These are phyloP conservation scores for Hypoxylon sp. DNA, from an alignment of 2,329 filamentous ascomycete species.

Conservation along the genomic window DNA sequence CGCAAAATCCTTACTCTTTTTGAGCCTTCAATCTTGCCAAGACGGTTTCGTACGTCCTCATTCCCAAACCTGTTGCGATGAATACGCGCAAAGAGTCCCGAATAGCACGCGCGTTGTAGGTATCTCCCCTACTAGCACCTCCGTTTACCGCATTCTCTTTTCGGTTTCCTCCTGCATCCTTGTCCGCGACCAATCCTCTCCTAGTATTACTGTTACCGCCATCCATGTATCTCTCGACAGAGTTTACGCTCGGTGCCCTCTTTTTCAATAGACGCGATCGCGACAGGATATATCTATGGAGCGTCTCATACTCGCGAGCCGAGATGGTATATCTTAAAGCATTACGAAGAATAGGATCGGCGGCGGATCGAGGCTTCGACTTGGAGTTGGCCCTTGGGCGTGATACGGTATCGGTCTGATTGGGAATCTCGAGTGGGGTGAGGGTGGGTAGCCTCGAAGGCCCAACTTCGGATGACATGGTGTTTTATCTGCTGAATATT, in stretches of 20 bases:
- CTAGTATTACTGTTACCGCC: slow-evolving; percentile 47
- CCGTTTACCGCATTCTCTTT: slow-evolving; percentile 41
- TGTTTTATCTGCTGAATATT: background rate
- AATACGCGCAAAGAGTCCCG: slow-evolving; percentile 77
- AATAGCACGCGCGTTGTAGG: slow-evolving; percentile 75
- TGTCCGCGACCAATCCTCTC: slow-evolving; percentile 28
- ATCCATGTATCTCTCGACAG: slow-evolving; percentile 64
- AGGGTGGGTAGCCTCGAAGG: slow-evolving; percentile 33
- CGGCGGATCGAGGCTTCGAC: slow-evolving; percentile 43
- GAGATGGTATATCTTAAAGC: slow-evolving; percentile 87
- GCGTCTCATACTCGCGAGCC: slow-evolving; percentile 82
- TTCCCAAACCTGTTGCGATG: slow-evolving; percentile 65
- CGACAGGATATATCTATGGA: slow-evolving; percentile 85
- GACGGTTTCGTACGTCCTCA: slow-evolving; percentile 70
- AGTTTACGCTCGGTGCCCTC: slow-evolving; percentile 63
- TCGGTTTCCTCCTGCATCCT: slow-evolving; percentile 45
- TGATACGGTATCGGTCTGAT: slow-evolving; percentile 26
- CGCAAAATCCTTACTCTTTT: slow-evolving; percentile 51
- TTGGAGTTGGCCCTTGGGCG: slow-evolving; percentile 38
- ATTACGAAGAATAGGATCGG: slow-evolving; percentile 81
- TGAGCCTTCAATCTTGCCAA: slow-evolving; percentile 56
- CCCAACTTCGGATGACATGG: slow-evolving; percentile 39
- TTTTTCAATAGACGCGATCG: slow-evolving; percentile 68
- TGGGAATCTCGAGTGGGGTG: slow-evolving; percentile 38
- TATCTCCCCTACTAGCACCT: slow-evolving; percentile 57